Base-by-base conservation (phyloP, 768 basidiomycete species). In the Phaffia tasmanica region DNA sequence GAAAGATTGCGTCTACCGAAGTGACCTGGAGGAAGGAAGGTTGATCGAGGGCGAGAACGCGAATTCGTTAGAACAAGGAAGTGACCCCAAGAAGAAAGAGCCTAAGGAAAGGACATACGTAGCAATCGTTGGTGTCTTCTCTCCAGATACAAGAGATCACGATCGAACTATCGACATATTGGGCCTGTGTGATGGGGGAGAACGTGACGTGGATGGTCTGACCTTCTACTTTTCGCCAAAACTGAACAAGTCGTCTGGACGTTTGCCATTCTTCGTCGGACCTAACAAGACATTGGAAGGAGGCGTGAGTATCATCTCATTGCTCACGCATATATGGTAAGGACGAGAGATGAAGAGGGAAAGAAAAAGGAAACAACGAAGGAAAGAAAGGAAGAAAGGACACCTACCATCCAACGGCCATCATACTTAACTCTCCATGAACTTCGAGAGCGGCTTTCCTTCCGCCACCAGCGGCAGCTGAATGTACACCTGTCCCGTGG, bases 91-190 rank as follows among this genome's bases (percentile, higher is more conserved):
- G 18, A 27, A 47, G 30, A 3, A 7, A 60, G n/a, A 16, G 46
- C n/a, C 14, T 21, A 48, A 6, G 27, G 3, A 23, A 23, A 6
- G 11, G 23, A 65, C 64, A 18, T 30, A 65, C 65, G 75, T 84
- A 94, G 78, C 84, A 94, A 3, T 83, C 78, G 71, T 86, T 84
- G 8, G 55, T 68, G 65, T 88, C 86, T 65, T 87, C 82, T 63
- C 88, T 85, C 76, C 86, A 89, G 73, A 98, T 97, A 80, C 94
- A 98, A 0, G 92, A 95, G 71, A 98, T 85, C 75, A 94, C 89
- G 73, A 85, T 85, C 74, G 86, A 85, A 32, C 83, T 80, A 48
- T 86, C 82, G 64, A 80, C 77, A 74, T 88, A 93, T 30, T 89
- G 85, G 49, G 85, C 81, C 70, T 86, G 87, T 1, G 79, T 73